A percentile compares a stretch with the other conserved stretches of the same genome.
Conservation (phyloP, 768 basidiomycete species). For the Paxillus ammoniavirescens region DNA sequence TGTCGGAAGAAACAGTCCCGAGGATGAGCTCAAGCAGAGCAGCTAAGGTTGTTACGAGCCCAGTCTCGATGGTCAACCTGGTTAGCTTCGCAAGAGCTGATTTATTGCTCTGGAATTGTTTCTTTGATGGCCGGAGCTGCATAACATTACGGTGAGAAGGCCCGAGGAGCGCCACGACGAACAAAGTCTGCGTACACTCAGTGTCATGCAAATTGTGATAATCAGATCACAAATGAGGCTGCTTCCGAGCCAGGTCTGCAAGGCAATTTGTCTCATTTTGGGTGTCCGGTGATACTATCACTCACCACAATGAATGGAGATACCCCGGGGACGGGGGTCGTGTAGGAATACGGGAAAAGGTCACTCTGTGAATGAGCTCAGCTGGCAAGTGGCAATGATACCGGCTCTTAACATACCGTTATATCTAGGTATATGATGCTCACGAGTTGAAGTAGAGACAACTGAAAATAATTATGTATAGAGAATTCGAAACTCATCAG, state of each 20-base stretch:
- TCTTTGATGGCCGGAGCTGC: conserved; percentile 18
- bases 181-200: conserved; percentile 3
- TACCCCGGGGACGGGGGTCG: no score
- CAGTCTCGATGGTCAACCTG: conserved; percentile 24
- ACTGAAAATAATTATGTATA: conserved; percentile 1
- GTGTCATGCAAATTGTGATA: conserved; percentile 20
- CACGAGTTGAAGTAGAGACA: conserved; percentile 22
- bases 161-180: background rate
- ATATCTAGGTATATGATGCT: conserved; percentile 10
- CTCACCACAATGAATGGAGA: conserved; percentile 13
- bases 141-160: background rate
- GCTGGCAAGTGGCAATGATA: background rate
- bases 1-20: background rate
- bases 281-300: background rate
- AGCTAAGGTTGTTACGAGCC: conserved; percentile 19
- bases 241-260: conserved; percentile 20
- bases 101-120: background rate
- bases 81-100: conserved; percentile 10
- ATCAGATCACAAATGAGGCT: conserved; percentile 15
- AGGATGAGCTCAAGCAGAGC: conserved; percentile 18
- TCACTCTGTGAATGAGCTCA: background rate
- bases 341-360: background rate
- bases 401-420: background rate
- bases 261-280: background rate
- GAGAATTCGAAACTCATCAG: background rate